Base-by-base conservation (phyloP, 164 flowering plant genomes). In the Dillenia suffruticosa region DNA sequence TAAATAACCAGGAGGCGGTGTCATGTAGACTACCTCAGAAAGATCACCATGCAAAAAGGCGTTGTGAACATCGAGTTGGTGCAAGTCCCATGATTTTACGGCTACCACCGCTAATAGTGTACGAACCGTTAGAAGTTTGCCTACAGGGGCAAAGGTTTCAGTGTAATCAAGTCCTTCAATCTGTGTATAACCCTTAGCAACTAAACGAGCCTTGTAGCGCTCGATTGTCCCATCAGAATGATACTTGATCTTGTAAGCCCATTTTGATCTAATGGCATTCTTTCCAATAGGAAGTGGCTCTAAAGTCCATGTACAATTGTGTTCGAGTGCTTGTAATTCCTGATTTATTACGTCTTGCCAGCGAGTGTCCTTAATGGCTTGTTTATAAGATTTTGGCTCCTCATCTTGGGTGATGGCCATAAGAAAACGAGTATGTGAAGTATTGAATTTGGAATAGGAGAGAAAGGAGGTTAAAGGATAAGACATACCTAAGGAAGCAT, bases 181-280 rank as follows among this genome's bases (percentile, higher is more conserved):
- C 9, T 53, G 16, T 16, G 45, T 32, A 32, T 32, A 32, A 0
- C 40, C 40, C 40, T 32, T 32, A 32, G 40, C 40, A 32, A 32
- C 40, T 32, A 32, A 32, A 32, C 40, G 40, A 32, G 40, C 40
- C 40, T 32, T 32, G 40, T 32, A 32, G 7, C 7, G 40, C 40
- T 32, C 7, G 40, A 32, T 32, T 32, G 7, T 32, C 40, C 66
- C 66, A 26, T 63, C 60, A 2, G 26, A 9, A 2, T 15, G 16
- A 32, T 22, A 10, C 17, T 47, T 63, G 17, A 63, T 24, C 48
- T 63, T 57, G 15, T 44, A 57, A 22, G 45, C 49, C 60, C 49
- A 57, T 44, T 57, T 57, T 8, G 14, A 57, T n/a, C n/a, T n/a
- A n/a, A n/a, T n/a, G n/a, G n/a, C n/a, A n/a, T n/a, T n/a, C n/a